Conservation (phyloP, 768 basidiomycete species). For the Amanita subjunquillea region DNA sequence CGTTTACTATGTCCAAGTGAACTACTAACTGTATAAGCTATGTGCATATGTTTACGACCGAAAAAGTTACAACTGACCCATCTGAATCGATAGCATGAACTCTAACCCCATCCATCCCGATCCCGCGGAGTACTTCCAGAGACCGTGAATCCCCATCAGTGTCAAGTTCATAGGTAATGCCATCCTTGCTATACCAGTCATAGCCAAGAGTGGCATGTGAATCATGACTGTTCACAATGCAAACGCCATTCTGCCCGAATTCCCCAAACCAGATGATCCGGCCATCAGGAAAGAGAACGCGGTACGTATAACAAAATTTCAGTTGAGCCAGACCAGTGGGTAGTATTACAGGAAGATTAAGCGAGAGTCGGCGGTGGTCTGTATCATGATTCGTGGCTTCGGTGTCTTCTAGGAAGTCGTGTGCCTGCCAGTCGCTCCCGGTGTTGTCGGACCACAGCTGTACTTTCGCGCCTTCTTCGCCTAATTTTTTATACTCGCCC, state of each 20-base stretch:
- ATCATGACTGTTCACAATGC: conserved; percentile 20
- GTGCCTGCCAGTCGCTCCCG: conserved; percentile 21
- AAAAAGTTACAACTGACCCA: conserved; percentile 1
- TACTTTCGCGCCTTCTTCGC: conserved; percentile 19
- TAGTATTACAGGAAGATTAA: background rate
- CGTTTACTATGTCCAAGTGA: background rate
- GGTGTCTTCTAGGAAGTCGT: conserved; percentile 18
- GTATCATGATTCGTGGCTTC: background rate
- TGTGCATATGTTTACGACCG: background rate
- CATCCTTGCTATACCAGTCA: conserved; percentile 13
- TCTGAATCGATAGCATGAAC: conserved; percentile 1
- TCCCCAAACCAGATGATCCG: conserved; percentile 35
- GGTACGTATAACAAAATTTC: conserved; percentile 37
- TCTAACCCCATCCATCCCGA: background rate
- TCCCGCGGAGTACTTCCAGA: conserved; percentile 1
- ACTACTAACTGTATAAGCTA: background rate
- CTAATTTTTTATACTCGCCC: conserved; percentile 20
- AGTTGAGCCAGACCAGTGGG: background rate
- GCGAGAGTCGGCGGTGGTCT: background rate
- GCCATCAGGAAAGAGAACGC: conserved; percentile 32
- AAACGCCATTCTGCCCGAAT: conserved; percentile 30
- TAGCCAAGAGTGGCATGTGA: conserved; percentile 8
- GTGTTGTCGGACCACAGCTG: conserved; percentile 34
- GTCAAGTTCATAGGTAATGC: background rate
- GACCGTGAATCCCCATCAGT: background rate